These are phyloP conservation scores for Crucihimalaya himalaica DNA, from an alignment of 345 rosid genomes.

Conservation along the genomic window DNA sequence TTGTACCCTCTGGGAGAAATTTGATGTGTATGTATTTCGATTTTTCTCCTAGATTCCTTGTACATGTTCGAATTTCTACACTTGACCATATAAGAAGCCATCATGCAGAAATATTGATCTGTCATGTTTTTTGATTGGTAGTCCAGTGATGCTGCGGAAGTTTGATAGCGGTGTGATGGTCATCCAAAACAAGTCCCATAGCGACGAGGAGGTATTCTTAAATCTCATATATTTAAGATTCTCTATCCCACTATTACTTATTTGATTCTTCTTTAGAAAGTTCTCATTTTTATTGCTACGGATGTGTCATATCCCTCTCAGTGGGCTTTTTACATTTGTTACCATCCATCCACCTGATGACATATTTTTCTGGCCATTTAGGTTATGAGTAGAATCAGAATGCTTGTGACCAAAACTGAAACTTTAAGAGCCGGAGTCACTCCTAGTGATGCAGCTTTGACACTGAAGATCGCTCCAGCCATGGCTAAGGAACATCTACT, in stretches of 20 bases:
- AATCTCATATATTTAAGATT: slow-evolving; percentile 9
- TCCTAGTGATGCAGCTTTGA: slow-evolving; percentile 93
- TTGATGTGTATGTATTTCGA: slow-evolving; percentile 67
- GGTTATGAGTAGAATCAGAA: slow-evolving; percentile 77
- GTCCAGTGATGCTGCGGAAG: slow-evolving; percentile 97
- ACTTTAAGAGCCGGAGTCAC: slow-evolving; percentile 70
- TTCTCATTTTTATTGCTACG: not conserved
- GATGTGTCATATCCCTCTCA: not conserved
- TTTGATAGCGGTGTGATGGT: slow-evolving; percentile 98
- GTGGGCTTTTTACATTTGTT: not conserved
- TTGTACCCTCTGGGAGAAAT: slow-evolving; percentile 91
- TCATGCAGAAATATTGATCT: slow-evolving; percentile 20
- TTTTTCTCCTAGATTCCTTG: not conserved
- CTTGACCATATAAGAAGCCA: not conserved
- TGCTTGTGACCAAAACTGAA: slow-evolving; percentile 65
- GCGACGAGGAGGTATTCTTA: slow-evolving; percentile 81
- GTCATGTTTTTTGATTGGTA: slow-evolving; percentile 44
- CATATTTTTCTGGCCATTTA: slow-evolving; percentile 27
- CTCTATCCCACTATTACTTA: not conserved
- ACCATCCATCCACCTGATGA: slow-evolving; percentile 6
- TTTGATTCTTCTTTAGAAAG: not conserved
- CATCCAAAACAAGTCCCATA: slow-evolving; percentile 89
- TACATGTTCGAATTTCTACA: not conserved
- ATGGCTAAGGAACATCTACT: slow-evolving; percentile 98
- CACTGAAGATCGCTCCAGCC: slow-evolving; percentile 92